A percentile compares a stretch with the other conserved stretches of the same genome.
phyloP scores from a whole-genome alignment of 2,329 filamentous ascomycete genomes.

The Anthostomella pinea region DNA sequence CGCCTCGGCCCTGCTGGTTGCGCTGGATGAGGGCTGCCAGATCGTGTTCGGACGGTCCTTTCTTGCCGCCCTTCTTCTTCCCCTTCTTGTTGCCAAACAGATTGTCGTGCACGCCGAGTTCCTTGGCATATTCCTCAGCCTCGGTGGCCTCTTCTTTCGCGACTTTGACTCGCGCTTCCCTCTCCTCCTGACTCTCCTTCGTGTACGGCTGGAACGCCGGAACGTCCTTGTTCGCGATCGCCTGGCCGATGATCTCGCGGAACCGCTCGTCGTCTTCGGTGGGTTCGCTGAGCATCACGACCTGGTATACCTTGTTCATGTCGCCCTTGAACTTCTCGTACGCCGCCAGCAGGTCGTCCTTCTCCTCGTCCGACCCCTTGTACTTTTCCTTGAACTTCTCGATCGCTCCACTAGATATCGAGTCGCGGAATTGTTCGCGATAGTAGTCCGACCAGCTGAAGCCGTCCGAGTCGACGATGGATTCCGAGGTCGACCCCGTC shows the following conservation, averaged over 20 bases:
- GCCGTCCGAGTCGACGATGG: constrained; percentile 70
- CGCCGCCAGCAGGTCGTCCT: constrained; percentile 69
- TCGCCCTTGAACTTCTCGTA: constrained; percentile 73
- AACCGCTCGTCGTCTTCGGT: constrained; percentile 84
- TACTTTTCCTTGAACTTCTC: constrained; percentile 74
- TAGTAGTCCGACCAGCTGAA: constrained; percentile 95
- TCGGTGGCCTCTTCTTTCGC: constrained; percentile 68
- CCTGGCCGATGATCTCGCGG: constrained; percentile 73
- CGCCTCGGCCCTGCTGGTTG: constrained; percentile 62
- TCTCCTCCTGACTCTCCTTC: constrained; percentile 67
- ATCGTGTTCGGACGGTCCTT: constrained; percentile 43
- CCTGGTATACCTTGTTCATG: constrained; percentile 74
- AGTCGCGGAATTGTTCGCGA: constrained; percentile 74
- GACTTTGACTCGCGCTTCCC: constrained; percentile 54
- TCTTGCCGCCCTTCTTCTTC: constrained; percentile 45
- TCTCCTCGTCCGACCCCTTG: constrained; percentile 83
- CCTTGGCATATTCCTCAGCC: constrained; percentile 71
- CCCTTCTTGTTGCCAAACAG: constrained; percentile 52
- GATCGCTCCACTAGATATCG: constrained; percentile 73
- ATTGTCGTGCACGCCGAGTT: constrained; percentile 71
- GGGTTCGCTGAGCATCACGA: constrained; percentile 83
- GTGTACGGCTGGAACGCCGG: constrained; percentile 66
- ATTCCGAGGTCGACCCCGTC: constrained; percentile 86
- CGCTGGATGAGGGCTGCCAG: constrained; percentile 74
- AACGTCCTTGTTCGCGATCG: constrained; percentile 69